These are phyloP conservation scores for Carnegiea gigantea DNA, from an alignment of 179 eudicot species.

Conservation along the genomic window DNA sequence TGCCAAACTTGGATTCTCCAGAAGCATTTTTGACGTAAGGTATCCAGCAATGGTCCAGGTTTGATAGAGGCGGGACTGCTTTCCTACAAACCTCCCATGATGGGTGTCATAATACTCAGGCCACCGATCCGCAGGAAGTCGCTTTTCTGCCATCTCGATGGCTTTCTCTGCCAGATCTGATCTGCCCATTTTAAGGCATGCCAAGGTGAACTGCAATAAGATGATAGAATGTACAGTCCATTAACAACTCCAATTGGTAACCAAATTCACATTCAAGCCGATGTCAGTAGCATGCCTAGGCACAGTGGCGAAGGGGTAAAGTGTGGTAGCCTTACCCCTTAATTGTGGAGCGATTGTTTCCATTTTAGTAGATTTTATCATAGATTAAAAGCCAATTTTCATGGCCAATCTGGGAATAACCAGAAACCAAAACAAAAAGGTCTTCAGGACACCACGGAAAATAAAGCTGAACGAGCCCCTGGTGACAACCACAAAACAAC, in stretches of 20 bases:
- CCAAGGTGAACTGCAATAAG: conserved; percentile 69
- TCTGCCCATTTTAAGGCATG: conserved; percentile 83
- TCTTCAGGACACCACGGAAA: neutral
- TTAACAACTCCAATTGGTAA: neutral
- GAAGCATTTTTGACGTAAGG: conserved; percentile 66
- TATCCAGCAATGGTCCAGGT: conserved; percentile 90
- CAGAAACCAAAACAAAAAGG: too few species aligned
- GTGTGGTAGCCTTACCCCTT: neutral
- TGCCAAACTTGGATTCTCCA: conserved; percentile 67
- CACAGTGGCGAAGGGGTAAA: neutral
- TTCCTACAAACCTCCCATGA: conserved; percentile 69
- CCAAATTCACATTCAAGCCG: neutral
- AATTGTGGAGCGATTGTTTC: neutral
- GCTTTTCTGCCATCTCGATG: conserved; percentile 58
- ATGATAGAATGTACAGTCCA: neutral
- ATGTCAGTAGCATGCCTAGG: neutral
- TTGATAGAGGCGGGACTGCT: conserved; percentile 77
- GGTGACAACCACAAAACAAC: neutral
- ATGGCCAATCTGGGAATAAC: neutral
- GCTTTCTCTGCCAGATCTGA: conserved; percentile 81
- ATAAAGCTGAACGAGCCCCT: neutral
- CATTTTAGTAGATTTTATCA: too few species aligned
- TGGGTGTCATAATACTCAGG: conserved; percentile 90
- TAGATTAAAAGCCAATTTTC: neutral
- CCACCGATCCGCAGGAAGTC: conserved; percentile 63